Percentiles rank a stretch among this genome's conserved stretches.
phyloP scores from a whole-genome alignment of 371 early-diverging fungal species.

The Coemansia sp. region DNA sequence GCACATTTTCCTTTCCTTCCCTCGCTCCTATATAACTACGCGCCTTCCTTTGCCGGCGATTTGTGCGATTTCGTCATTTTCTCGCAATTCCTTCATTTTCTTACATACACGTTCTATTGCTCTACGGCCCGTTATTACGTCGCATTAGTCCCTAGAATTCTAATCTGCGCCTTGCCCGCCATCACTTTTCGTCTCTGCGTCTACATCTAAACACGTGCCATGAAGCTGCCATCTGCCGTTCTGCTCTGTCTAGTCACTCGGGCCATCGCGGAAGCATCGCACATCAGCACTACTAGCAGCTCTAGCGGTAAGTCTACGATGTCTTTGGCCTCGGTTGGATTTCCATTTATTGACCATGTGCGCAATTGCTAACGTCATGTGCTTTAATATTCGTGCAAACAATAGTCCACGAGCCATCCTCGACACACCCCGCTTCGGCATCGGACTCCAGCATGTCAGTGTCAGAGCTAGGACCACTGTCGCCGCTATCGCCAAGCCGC shows the following conservation, averaged over 20 bases:
- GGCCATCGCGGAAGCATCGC: background rate
- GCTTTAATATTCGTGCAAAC: background rate
- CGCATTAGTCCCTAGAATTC: too few relatives aligned
- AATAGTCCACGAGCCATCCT: background rate
- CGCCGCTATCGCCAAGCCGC: background rate
- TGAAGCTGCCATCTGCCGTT: slow-evolving; percentile 6
- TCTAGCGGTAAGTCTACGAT: background rate
- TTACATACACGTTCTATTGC: too few relatives aligned
- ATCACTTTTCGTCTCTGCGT: background rate
- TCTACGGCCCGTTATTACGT: too few relatives aligned
- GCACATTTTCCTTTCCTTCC: too few relatives aligned
- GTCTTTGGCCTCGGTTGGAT: background rate
- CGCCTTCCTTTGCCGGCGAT: too few relatives aligned
- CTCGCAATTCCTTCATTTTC: too few relatives aligned
- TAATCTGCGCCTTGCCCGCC: too few relatives aligned
- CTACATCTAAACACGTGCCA: background rate
- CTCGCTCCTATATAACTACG: too few relatives aligned
- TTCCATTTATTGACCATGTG: background rate
- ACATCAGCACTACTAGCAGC: slow-evolving; percentile 3
- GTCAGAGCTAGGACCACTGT: background rate
- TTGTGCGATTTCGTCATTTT: too few relatives aligned
- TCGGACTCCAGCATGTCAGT: background rate
- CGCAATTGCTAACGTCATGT: background rate
- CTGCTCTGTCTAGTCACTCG: slow-evolving; percentile 4
- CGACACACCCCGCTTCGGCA: background rate